Conservation (phyloP, 306 rosid species). For the Quercus wislizeni region DNA sequence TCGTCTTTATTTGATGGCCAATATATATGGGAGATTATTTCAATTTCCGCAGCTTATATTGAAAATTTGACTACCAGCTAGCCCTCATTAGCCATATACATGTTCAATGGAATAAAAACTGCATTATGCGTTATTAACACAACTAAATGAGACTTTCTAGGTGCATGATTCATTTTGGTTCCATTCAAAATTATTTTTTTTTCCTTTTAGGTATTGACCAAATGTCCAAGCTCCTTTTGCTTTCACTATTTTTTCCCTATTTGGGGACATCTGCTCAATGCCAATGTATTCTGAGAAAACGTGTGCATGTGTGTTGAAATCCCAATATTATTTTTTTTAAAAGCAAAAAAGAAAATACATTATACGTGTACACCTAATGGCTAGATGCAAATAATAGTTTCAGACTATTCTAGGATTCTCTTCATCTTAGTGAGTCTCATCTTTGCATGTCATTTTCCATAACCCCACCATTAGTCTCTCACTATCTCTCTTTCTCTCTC, state of each 20-base stretch:
- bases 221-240: constrained; percentile 14
- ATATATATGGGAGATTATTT: not conserved
- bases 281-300: constrained; percentile 47
- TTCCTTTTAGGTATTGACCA: constrained; percentile 80
- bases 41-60: constrained; percentile 12
- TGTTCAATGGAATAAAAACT: constrained; percentile 23
- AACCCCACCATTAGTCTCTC: constrained; percentile 55
- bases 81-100: constrained; percentile 19
- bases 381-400: constrained; percentile 2
- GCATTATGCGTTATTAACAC: constrained; percentile 23
- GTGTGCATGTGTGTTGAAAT: constrained; percentile 43
- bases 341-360: constrained; percentile 4
- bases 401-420: constrained; percentile 70
- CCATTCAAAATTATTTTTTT: constrained; percentile 29
- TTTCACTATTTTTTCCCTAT: constrained; percentile 40
- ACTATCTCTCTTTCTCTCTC: constrained; percentile 40
- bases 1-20: no score
- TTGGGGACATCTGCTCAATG: constrained; percentile 35
- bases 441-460: constrained; percentile 59
- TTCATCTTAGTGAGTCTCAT: constrained; percentile 28
- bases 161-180: constrained; percentile 25
- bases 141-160: constrained; percentile 29
- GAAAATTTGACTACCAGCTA: constrained; percentile 7
- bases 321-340: constrained; percentile 25
- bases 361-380: not conserved